Evolutionary conservation across 345 rosid species (phyloP), one percentile per base, ranked within the genome.

Genomic region (Hypericum perforatum): DNA sequence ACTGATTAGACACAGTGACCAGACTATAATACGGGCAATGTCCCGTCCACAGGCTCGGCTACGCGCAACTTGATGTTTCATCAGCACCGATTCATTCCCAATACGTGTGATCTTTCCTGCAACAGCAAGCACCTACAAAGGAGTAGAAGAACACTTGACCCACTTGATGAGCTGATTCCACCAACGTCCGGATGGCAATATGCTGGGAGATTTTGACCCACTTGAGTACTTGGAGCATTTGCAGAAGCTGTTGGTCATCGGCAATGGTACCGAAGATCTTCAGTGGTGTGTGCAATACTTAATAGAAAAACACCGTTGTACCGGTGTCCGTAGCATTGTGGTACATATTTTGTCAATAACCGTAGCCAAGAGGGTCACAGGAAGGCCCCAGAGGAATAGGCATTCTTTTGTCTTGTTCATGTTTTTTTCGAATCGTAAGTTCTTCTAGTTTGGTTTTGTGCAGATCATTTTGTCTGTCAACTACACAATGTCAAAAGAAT

Each of bases 1-100:
- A 71, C 74, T 70, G 85, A 92, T 92, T 49, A 77, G 86, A 65
- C 94, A 82, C 63, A 85, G 90, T 63, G 98, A 92, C 40, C 91
- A 82, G 69, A 78, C 82, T 29, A 71, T 92, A 39, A 74, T 75
- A 43, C 80, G 81, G 71, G 61, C 86, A 39, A 85, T 69, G 70
- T 82, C 84, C 11, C 94, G 91, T 43, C 75, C 66, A 44, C 84
- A 63, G 59, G 70, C 79, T 49, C 73, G 80, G 46, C 61, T 53
- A 44, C 70, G 61, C 42, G 60, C 48, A 38, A 65, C 59, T 36
- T 75, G 71, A 81, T 65, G 10, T 52, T 67, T 41, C 14, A 10
- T 15, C 44, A 46, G 60, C 64, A 29, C 40, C 49, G 56, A 49
- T 56, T 52, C 15, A 38, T 60, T 16, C 65, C 61, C 56, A 56